A percentile compares a stretch with the other conserved stretches of the same genome.
These are phyloP conservation scores for Candida frijolesensis DNA, from an alignment of 1,139 yeast species.

Conservation along the genomic window DNA sequence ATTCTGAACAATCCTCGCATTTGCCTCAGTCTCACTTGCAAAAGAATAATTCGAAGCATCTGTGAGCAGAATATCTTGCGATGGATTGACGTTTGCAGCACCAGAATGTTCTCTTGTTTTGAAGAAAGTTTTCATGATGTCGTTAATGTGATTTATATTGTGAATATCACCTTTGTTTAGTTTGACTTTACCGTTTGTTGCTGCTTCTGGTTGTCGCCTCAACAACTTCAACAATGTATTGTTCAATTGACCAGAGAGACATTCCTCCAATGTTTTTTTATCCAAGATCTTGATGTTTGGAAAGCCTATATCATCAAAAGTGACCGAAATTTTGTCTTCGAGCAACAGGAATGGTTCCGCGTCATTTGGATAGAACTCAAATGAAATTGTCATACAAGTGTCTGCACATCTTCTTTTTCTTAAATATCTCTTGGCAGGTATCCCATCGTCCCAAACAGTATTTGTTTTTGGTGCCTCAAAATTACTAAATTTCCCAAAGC, in stretches of 20 bases:
- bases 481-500: constrained; percentile 8
- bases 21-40: background rate
- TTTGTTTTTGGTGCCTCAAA: constrained; percentile 4
- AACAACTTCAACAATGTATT: constrained; percentile 36
- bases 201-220: constrained; percentile 7
- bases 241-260: constrained; percentile 31
- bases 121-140: constrained; percentile 34
- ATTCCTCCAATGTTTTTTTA: constrained; percentile 25
- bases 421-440: background rate
- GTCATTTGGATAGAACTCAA: constrained; percentile 35
- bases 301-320: constrained; percentile 31
- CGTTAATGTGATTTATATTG: constrained; percentile 35
- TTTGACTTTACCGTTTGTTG: constrained; percentile 2
- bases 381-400: constrained; percentile 41
- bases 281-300: constrained; percentile 27
- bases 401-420: constrained; percentile 1
- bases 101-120: constrained; percentile 36
- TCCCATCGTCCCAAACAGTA: constrained; percentile 13
- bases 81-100: constrained; percentile 19
- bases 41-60: constrained; percentile 5
- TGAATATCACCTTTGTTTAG: constrained; percentile 32
- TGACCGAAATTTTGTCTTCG: constrained; percentile 24
- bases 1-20: background rate
- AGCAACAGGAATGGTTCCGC: constrained; percentile 35
- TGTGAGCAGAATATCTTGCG: background rate